Base-by-base conservation (phyloP, 148 eudicot genomes). In the Rhododendron williamsianum region DNA sequence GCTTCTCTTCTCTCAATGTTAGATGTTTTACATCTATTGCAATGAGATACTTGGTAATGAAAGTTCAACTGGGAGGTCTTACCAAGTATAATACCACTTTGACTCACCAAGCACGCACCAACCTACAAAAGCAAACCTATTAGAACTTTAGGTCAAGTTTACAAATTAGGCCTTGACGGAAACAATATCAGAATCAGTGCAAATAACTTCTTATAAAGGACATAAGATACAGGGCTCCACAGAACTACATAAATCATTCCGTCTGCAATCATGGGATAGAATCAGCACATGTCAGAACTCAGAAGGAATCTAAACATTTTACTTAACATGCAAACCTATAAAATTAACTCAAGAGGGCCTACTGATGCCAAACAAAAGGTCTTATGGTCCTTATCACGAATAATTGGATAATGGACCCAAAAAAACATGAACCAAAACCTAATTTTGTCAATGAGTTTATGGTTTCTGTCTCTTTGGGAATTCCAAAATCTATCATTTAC, bases 21-120 rank as follows among this genome's bases (percentile, higher is more conserved):
- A n/a, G 6, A 65, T 65, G 72, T 65, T n/a, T 25, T 65, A 63
- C 71, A 63, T 9, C 9, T 63, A 9, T 27, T 45, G 69, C 16
- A 77, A 77, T 15, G 48, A 77, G 4, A 58, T 41, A 45, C 56
- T 25, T 21, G 43, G 82, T 76, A 83, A 10, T 82, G 71, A 76
- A 81, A 56, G 19, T 80, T 74, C 30, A 77, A 38, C 15, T 30
- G 41, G 56, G 73, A 63, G 56, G 87, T 78, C 90, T 89, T 92
- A 94, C 98, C 98, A 19, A 93, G 92, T 89, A 94, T 94, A 69
- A 94, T 89, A 67, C 91, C 95, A 87, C 91, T 88, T 79, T 93
- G 93, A 92, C 98, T 93, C 46, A 94, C 98, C 89, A 94, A 87
- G 85, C 98, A 94, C 80, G 95, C 98, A 45, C 98, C 98, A 82